A percentile compares a stretch with the other conserved stretches of the same genome.
Conservation (phyloP, 140 eudicot species). For the Bidens hawaiensis region DNA sequence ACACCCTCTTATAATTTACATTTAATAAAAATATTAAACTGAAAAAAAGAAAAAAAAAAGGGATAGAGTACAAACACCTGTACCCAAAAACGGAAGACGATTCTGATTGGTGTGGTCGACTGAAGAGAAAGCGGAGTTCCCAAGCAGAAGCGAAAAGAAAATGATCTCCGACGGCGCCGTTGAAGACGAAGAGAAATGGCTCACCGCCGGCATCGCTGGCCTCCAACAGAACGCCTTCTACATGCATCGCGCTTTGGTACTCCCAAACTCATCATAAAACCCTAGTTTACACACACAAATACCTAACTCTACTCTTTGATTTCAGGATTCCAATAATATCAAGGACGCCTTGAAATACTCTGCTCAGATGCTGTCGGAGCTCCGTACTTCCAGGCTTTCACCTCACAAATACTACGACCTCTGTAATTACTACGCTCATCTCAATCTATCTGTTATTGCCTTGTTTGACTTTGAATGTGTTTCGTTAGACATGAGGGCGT, state of each 20-base stretch:
- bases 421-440: conserved; percentile 40
- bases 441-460: conserved; percentile 4
- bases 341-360: conserved; percentile 93
- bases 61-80: no score
- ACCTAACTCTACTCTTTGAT: conserved; percentile 33
- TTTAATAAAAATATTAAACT: no score
- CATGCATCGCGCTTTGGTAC: conserved; percentile 99
- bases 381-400: conserved; percentile 89
- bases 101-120: no score
- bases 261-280: conserved; percentile 18
- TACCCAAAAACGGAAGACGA: no score
- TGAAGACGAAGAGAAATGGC: conserved; percentile 97
- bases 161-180: conserved; percentile 66
- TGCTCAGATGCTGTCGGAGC: conserved; percentile 99
- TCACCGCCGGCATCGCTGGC: conserved; percentile 93
- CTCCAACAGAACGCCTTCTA: conserved; percentile 94
- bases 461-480: conserved; percentile 13
- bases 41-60: no score
- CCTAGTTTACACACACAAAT: conserved; percentile 15
- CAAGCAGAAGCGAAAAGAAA: conserved; percentile 5
- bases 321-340: conserved; percentile 87
- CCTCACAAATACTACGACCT: conserved; percentile 96
- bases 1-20: no score
- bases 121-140: no score
- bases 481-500: conserved; percentile 88